Percentiles rank a stretch among this genome's conserved stretches.
phyloP scores from a whole-genome alignment of 805 yeast species.

The Teunomyces atbi region DNA sequence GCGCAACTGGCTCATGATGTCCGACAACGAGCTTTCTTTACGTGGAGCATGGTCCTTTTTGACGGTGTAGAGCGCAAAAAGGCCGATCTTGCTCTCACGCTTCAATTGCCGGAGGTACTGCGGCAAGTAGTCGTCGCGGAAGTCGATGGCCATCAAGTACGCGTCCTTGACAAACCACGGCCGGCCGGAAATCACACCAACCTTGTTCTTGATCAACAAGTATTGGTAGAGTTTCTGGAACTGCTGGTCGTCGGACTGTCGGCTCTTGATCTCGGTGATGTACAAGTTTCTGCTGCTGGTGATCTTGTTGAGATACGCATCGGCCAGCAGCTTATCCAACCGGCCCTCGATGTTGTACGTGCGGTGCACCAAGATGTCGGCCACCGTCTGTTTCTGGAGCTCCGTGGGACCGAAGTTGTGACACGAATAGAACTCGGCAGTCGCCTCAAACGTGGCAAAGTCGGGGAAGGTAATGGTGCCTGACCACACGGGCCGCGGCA shows the following conservation, averaged over 20 bases:
- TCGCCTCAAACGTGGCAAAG: constrained; percentile 42
- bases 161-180: constrained; percentile 60
- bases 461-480: constrained; percentile 52
- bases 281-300: constrained; percentile 51
- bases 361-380: constrained; percentile 26
- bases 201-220: constrained; percentile 45
- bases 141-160: constrained; percentile 48
- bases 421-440: constrained; percentile 38
- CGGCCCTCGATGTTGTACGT: constrained; percentile 60
- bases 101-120: constrained; percentile 15
- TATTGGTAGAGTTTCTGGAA: constrained; percentile 40
- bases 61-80: constrained; percentile 37
- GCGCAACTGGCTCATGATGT: constrained; percentile 6
- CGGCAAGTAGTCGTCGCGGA: constrained; percentile 20
- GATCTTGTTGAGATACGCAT: constrained; percentile 51
- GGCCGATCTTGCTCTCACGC: constrained; percentile 18
- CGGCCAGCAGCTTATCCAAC: constrained; percentile 53
- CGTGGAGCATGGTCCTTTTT: constrained; percentile 33
- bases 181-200: constrained; percentile 57
- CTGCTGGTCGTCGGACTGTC: constrained; percentile 19
- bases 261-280: constrained; percentile 42
- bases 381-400: constrained; percentile 24
- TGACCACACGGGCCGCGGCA: constrained; percentile 37
- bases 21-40: constrained; percentile 3
- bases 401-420: constrained; percentile 16